A percentile compares a stretch with the other conserved stretches of the same genome.
phyloP scores from a whole-genome alignment of 73 alveolate species.

The Paramecium bursaria region DNA sequence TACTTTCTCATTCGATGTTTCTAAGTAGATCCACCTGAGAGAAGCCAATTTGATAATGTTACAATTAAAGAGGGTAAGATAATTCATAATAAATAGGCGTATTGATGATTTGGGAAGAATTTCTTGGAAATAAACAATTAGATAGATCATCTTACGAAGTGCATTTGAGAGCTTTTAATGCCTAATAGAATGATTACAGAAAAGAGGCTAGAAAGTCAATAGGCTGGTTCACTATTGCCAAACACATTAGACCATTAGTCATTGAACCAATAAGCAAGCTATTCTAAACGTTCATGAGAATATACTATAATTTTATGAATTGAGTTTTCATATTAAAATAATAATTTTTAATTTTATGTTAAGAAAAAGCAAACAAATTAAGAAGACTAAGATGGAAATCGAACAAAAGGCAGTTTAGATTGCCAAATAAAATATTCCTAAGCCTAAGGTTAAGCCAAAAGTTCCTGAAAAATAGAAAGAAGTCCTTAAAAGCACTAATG shows the following conservation, averaged over 20 bases:
- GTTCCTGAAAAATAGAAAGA: background rate
- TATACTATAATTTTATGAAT: constrained; percentile 25
- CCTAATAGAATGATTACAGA: background rate
- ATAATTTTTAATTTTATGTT: background rate
- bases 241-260: constrained; percentile 40
- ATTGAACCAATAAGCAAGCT: constrained; percentile 24
- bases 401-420: background rate
- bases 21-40: constrained; percentile 35
- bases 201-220: constrained; percentile 5
- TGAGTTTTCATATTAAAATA: too few relatives aligned
- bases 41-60: background rate
- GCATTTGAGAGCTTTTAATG: constrained; percentile 18
- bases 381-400: background rate
- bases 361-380: background rate
- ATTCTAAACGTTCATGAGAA: background rate
- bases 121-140: constrained; percentile 9
- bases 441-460: background rate
- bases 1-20: background rate
- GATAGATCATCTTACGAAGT: constrained; percentile 8
- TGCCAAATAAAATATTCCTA: background rate
- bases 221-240: constrained; percentile 54
- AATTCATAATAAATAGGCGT: background rate
- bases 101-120: constrained; percentile 1
- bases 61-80: background rate
- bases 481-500: background rate